These are phyloP conservation scores for Euclidium syriacum DNA, from an alignment of 345 rosid genomes.

Conservation along the genomic window DNA sequence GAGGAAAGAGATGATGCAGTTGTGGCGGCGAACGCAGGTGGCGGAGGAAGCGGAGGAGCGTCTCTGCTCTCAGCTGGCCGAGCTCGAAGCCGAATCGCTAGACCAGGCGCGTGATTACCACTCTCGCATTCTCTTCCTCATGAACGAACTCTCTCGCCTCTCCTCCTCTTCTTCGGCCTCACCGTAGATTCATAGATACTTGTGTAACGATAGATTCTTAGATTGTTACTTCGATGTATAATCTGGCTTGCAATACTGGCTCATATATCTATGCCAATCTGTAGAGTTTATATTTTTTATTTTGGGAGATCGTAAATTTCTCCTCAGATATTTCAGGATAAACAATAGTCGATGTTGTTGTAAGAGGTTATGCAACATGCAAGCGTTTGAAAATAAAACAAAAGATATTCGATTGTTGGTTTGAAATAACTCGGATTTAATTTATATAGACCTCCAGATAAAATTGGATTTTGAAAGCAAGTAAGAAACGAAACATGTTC, in stretches of 20 bases:
- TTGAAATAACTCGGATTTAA: not conserved
- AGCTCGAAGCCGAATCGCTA: slow-evolving; percentile 80
- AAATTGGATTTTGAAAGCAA: not conserved
- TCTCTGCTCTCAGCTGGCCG: slow-evolving; percentile 78
- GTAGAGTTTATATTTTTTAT: not conserved
- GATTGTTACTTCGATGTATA: slow-evolving; percentile 1
- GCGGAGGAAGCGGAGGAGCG: slow-evolving; percentile 86
- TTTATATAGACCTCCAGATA: not conserved
- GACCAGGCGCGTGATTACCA: slow-evolving; percentile 61
- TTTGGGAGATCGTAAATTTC: not conserved
- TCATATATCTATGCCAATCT: slow-evolving; percentile 1
- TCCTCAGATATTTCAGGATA: not conserved
- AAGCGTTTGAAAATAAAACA: not conserved
- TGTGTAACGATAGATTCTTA: slow-evolving; percentile 6
- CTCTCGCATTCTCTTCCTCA: slow-evolving; percentile 53
- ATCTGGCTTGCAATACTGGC: not conserved
- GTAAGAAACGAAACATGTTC: not conserved
- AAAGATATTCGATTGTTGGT: not conserved
- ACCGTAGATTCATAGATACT: not conserved
- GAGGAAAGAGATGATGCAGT: slow-evolving; percentile 47
- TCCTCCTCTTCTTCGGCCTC: slow-evolving; percentile 16
- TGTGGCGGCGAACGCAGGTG: slow-evolving; percentile 50
- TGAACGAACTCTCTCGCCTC: slow-evolving; percentile 53
- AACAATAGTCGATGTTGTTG: not conserved
- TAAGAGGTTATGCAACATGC: too few relatives aligned